Conservation (phyloP, 768 basidiomycete species). For the Suillus weaverae region DNA sequence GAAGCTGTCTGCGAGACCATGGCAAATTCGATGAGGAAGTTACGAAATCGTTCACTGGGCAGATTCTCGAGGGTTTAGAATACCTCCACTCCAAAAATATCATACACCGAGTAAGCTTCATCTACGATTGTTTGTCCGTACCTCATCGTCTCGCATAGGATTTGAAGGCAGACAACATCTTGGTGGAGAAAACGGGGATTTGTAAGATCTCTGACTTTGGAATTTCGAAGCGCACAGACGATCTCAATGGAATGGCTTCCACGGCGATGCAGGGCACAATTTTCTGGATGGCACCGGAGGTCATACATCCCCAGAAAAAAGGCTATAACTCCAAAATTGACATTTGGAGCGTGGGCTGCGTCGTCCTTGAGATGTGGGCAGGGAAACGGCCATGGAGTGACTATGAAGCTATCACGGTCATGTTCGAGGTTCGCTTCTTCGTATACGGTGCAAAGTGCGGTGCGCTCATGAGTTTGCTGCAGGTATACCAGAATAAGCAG, state of each 20-base stretch:
- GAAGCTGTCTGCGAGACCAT: slow-evolving; percentile 84
- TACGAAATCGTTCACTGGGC: slow-evolving; percentile 87
- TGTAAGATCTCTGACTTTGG: slow-evolving; percentile 99
- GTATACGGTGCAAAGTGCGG: background rate
- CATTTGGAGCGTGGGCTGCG: slow-evolving; percentile 98
- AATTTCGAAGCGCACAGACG: slow-evolving; percentile 91
- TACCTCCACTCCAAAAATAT: slow-evolving; percentile 93
- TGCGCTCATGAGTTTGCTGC: slow-evolving; percentile 4
- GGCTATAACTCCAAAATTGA: slow-evolving; percentile 97
- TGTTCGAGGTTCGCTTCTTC: slow-evolving; percentile 74
- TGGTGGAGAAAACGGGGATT: slow-evolving; percentile 86
- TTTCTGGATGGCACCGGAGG: slow-evolving; percentile 99
- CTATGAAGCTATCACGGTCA: slow-evolving; percentile 86
- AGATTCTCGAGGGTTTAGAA: slow-evolving; percentile 88
- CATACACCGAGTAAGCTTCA: slow-evolving; percentile 77
- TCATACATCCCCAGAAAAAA: slow-evolving; percentile 80
- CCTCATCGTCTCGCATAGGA: slow-evolving; percentile 51
- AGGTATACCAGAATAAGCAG: slow-evolving; percentile 84
- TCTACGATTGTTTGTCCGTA: no score
- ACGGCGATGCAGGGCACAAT: slow-evolving; percentile 98
- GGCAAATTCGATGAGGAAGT: slow-evolving; percentile 92
- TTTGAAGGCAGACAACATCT: slow-evolving; percentile 96
- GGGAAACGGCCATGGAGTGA: slow-evolving; percentile 92
- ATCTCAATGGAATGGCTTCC: slow-evolving; percentile 73
- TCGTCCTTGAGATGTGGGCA: slow-evolving; percentile 99